phyloP scores from a whole-genome alignment of 306 rosid species.

The Pterocarpus macrocarpus region DNA sequence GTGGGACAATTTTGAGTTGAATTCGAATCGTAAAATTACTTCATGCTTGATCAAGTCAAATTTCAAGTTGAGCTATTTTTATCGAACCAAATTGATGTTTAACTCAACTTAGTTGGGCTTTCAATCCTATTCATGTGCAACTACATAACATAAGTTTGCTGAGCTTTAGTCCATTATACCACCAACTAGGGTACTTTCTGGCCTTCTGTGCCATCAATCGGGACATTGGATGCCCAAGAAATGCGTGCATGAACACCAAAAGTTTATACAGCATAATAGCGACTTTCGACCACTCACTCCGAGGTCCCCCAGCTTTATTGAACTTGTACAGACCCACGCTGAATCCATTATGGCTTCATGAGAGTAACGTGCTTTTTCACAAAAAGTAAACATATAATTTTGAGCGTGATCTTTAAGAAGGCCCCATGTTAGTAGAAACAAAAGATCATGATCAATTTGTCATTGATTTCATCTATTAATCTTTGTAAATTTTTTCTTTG shows the following conservation, averaged over 20 bases:
- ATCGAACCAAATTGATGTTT: not conserved
- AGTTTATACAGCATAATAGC: conserved; percentile 19
- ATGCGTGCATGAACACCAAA: not conserved
- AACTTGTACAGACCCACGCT: not conserved
- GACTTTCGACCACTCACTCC: conserved; percentile 33
- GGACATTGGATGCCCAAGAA: conserved; percentile 11
- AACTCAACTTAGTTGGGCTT: not conserved
- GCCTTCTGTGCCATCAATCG: not conserved
- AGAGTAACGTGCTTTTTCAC: conserved; percentile 9
- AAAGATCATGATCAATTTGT: not conserved
- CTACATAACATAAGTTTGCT: not conserved
- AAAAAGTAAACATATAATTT: not conserved
- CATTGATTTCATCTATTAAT: not conserved
- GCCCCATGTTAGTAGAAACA: conserved; percentile 16
- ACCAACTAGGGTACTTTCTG: not conserved
- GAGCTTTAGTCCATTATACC: not conserved
- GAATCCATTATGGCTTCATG: conserved; percentile 29
- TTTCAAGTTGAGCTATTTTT: not conserved
- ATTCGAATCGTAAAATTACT: not conserved
- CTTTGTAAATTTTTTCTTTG: not conserved
- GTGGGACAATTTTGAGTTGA: not conserved
- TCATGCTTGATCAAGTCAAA: not conserved
- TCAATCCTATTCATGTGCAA: not conserved
- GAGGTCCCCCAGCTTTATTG: not conserved
- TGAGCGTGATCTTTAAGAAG: conserved; percentile 36